Base-by-base conservation (phyloP, 1,139 yeast genomes). In the Geotrichum europaeum region DNA sequence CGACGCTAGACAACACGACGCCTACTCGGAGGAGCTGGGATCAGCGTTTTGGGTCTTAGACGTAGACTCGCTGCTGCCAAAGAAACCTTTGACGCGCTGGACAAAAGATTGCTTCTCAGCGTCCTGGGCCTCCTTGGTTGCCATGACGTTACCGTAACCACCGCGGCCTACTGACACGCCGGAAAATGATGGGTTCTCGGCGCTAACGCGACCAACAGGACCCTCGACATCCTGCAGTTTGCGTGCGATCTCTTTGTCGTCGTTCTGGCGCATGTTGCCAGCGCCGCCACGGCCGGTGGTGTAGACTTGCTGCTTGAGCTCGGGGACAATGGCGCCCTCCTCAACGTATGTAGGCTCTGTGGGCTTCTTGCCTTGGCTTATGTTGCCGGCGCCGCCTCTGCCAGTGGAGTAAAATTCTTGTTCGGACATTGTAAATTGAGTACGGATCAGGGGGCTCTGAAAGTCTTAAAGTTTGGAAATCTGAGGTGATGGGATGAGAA, bases 281-380 rank as follows among this genome's bases (percentile, higher is more conserved):
- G 83, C 85, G 1, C 95, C 95, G 10, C 95, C 95, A 67, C 95
- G 79, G 36, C 95, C 95, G 2, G 94, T 87, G 32, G 89, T 81
- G 67, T 84, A 83, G 47, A 81, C 80, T 32, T 82, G 81, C 49
- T 84, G 57, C 55, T 79, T 75, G 60, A 87, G 76, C 66, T 77
- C 81, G 24, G 92, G 94, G 24, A 87, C 82, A 40, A 55, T 49
- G 12, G 57, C 36, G 64, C 80, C 83, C 32, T 86, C 81, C 49
- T 63, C 65, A 20, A 58, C 66, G 45, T 66, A 68, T 67, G 83
- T 84, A 4, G 84, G 82, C 12, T 84, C 79, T 9, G 85, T 84
- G 49, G 76, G 71, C 51, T 77, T 72, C 52, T 68, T 70, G 10
- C 84, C 75, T 1, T 77, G 66, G 65, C 81, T 78, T 61, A 87